Conservation (phyloP, 179 eudicot genomes). For the Beta macrorhiza region DNA sequence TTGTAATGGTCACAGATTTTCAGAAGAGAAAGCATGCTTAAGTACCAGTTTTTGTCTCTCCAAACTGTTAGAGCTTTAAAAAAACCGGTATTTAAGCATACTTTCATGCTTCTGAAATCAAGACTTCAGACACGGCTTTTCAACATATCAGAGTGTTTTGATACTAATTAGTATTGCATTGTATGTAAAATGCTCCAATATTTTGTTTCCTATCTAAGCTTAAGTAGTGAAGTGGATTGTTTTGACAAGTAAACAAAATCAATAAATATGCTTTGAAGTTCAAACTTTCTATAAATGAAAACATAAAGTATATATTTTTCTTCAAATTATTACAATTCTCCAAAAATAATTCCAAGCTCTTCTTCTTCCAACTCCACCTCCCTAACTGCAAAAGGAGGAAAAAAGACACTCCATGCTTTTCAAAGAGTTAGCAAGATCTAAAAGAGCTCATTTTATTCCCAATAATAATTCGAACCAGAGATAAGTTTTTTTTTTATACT, state of each 20-base stretch:
- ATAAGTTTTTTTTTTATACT: too few relatives aligned
- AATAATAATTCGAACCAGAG: background rate
- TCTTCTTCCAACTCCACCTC: background rate
- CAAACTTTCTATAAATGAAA: background rate
- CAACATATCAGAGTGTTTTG: background rate
- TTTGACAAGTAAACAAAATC: background rate
- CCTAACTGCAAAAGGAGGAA: background rate
- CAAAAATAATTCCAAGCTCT: background rate
- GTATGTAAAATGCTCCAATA: background rate
- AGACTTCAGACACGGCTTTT: background rate
- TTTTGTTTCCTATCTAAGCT: background rate
- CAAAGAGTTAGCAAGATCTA: background rate
- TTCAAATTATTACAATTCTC: constrained; percentile 8
- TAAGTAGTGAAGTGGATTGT: background rate
- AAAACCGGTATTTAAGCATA: background rate
- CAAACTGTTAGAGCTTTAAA: background rate
- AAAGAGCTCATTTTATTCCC: background rate
- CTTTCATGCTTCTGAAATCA: background rate
- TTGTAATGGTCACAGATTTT: background rate
- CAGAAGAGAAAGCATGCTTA: constrained; percentile 11
- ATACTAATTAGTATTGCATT: background rate
- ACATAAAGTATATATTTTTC: background rate
- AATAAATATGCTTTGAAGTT: background rate
- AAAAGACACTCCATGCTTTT: background rate
- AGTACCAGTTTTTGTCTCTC: background rate